These are phyloP conservation scores for Naganishia vaughanmartiniae DNA, from an alignment of 768 basidiomycete species.

Conservation along the genomic window DNA sequence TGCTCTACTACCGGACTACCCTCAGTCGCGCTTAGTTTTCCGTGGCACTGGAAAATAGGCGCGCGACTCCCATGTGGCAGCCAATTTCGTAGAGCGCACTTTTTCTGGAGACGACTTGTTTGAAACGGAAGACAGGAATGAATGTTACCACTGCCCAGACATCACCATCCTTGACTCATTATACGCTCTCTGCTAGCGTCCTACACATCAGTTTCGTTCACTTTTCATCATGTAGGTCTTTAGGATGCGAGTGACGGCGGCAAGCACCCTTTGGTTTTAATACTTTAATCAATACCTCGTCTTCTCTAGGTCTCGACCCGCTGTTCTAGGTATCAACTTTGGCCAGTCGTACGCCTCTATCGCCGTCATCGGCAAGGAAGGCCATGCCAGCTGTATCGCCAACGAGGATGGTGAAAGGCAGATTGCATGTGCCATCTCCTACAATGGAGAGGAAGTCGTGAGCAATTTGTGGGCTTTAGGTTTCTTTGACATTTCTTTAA, in stretches of 20 bases:
- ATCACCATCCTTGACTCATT: background rate
- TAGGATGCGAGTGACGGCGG: background rate
- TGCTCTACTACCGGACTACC: background rate
- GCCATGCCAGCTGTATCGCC: slow-evolving; percentile 87
- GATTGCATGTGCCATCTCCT: slow-evolving; percentile 89
- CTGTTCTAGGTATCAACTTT: slow-evolving; percentile 81
- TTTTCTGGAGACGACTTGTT: slow-evolving; percentile 13
- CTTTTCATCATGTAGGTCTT: slow-evolving; percentile 1
- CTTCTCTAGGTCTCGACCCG: slow-evolving; percentile 29
- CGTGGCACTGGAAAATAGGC: background rate
- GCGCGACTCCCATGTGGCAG: slow-evolving; percentile 16
- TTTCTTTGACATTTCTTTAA: background rate
- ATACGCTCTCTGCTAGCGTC: background rate
- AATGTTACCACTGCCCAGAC: background rate
- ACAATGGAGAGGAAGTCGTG: slow-evolving; percentile 86
- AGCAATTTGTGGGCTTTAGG: slow-evolving; percentile 46
- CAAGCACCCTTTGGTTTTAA: background rate
- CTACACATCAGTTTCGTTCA: background rate
- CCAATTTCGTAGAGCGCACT: background rate
- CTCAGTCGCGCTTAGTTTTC: background rate
- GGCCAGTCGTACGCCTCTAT: slow-evolving; percentile 94
- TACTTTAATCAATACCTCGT: background rate
- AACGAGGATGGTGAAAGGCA: slow-evolving; percentile 98
- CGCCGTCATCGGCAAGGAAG: slow-evolving; percentile 92
- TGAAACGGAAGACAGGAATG: background rate